Evolutionary conservation across 495 filamentous ascomycete genomes (phyloP), one percentile per base, ranked within the genome.

Genomic region (Podospora fimiseda): DNA sequence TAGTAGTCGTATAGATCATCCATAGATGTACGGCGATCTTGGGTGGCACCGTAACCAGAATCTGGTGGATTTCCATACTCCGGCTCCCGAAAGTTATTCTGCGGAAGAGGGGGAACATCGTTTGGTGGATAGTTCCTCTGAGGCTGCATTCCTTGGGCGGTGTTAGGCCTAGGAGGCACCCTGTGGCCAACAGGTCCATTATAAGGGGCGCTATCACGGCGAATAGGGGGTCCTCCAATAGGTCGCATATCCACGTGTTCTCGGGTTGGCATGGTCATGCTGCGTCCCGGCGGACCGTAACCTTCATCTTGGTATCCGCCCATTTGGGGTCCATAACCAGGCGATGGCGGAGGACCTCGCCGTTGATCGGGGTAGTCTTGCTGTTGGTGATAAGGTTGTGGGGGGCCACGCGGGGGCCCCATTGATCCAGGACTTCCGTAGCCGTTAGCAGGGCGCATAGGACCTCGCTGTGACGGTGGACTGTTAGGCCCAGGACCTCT

Each of bases 1-100:
- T 80, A 81, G 56, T 83, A 84, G 37, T 76, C 80, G 48, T 82
- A 83, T 15, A 81, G 69, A 43, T 83, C 74, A 50, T 74, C 76
- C 23, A 76, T 62, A 8, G 74, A 72, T 2, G 55, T 50, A 47
- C 63, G 65, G 13, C 70, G 59, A 3, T 55, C 55, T 45, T 64
- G 59, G 2, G 44, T 18, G 7, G 24, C 51, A 19, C 52, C 60
- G 23, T 69, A 67, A 20, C 51, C 62, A 20, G 51, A 46, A 23
- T 61, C 60, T 8, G 55, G 53, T 2, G 53, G 53, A 21, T 38
- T 52, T 15, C 49, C 49, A 9, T 62, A 65, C n/a, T 40, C 60
- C 2, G 54, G 62, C 8, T 62, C 59, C 36, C 20, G 45, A 13
- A 66, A 63, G 6, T 52, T 55, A 9, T 65, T 64, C 16, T 67